Base-by-base conservation (phyloP, 163 green algal genomes). In the Volvox carteri region DNA sequence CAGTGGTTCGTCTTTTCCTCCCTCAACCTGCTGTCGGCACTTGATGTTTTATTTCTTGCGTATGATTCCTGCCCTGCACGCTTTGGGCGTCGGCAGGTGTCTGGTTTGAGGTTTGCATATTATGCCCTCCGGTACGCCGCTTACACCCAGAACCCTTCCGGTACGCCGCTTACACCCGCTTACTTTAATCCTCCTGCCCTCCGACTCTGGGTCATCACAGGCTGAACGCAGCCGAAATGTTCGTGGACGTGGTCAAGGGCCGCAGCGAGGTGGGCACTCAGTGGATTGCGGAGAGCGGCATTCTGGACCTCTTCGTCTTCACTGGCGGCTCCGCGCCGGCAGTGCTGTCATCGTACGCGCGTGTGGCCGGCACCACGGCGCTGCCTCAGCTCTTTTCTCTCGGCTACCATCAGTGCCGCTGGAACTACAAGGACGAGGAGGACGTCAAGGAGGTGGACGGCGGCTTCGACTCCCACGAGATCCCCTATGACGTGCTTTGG, bases 401-500 rank as follows among this genome's bases (percentile, higher is more conserved):
- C 37, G 97, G 94, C 14, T 99, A 99, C 93, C 98, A 99, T 92
- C 97, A 95, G 86, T 90, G 58, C 42, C 52, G 93, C 46, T 95
- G 93, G 96, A 98, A 98, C 94, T 98, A 98, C 93, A 96, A 96
- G 89, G 91, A 93, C 67, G 91, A 93, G 85, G 91, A 84, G n/a
- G 91, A 93, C 76, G 87, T 90, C 14, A 89, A 90, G 39, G 65
- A 79, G 60, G 93, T 96, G 56, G 87, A 95, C 86, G 92, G 88
- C 7, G 94, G 93, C 35, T 99, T 99, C 90, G 97, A 99, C 87
- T 67, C 93, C 44, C 94, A 99, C 88, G 94, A 95, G 85, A 99
- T 99, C 52, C 98, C 98, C 12, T 99, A 99, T 79, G 98, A 99
- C 85, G 97, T 99, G 67, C 90, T 99, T 52, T 99, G 98, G 98